Conservation (phyloP, 139 green algal genomes). For the Coelastrella sp. region DNA sequence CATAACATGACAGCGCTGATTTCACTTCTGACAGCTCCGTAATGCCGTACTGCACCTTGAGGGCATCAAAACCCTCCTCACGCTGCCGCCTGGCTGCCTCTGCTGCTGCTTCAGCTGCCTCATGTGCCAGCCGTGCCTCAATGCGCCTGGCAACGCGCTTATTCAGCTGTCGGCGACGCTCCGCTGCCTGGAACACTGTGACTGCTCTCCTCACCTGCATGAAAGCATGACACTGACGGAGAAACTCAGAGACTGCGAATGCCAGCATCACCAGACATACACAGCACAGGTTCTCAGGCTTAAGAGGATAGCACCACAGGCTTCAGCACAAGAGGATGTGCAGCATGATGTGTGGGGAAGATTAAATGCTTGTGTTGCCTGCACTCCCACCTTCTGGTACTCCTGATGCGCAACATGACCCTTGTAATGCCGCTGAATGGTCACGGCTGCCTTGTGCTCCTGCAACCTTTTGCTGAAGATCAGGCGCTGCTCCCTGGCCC, state of each 20-base stretch:
- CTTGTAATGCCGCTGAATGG: constrained; percentile 55
- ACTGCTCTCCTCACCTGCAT: constrained; percentile 34
- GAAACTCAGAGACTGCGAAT: not conserved
- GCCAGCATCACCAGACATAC: not conserved
- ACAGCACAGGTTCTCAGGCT: not conserved
- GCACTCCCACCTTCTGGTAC: constrained; percentile 30
- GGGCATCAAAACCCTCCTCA: constrained; percentile 54
- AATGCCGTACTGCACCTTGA: constrained; percentile 55
- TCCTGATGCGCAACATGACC: constrained; percentile 20
- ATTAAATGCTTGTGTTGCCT: no score
- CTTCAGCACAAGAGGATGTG: no score
- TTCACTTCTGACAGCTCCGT: constrained; percentile 62
- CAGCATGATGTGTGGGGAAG: no score
- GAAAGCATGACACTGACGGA: not conserved
- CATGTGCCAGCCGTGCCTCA: constrained; percentile 30
- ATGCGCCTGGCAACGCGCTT: constrained; percentile 50
- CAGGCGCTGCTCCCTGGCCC: constrained; percentile 38
- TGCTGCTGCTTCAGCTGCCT: constrained; percentile 49
- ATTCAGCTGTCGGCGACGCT: constrained; percentile 55
- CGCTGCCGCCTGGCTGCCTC: constrained; percentile 46
- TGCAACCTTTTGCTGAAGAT: constrained; percentile 39
- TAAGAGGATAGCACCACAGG: no score
- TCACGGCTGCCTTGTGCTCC: constrained; percentile 46
- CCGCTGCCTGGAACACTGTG: constrained; percentile 67
- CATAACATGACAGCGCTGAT: constrained; percentile 54